phyloP scores from a whole-genome alignment of 2,329 filamentous ascomycete species.

The Cladorrhinum sp. region DNA sequence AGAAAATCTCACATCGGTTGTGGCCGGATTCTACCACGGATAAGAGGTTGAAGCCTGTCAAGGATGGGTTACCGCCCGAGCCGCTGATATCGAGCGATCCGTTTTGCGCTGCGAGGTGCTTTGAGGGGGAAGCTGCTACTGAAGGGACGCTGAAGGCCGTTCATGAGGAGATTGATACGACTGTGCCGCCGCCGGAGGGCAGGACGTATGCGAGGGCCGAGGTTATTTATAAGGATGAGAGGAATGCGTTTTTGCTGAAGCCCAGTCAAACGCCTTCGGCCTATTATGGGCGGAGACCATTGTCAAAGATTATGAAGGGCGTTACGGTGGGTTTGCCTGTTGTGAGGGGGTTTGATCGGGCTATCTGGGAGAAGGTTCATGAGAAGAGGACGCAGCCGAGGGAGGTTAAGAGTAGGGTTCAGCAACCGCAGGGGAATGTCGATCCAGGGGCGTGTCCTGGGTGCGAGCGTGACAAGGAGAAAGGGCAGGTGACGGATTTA shows the following conservation, averaged over 20 bases:
- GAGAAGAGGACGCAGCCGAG: conserved; percentile 39
- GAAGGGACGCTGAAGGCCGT: conserved; percentile 48
- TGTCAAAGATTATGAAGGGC: conserved; percentile 81
- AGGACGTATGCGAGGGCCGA: conserved; percentile 69
- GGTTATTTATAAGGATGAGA: conserved; percentile 79
- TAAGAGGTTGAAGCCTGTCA: conserved; percentile 32
- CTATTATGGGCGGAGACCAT: conserved; percentile 77
- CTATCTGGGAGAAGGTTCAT: conserved; percentile 71
- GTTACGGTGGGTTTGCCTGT: conserved; percentile 79
- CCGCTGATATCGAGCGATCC: conserved; percentile 50
- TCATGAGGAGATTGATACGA: conserved; percentile 40
- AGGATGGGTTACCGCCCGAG: conserved; percentile 33
- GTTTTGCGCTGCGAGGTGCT: conserved; percentile 59
- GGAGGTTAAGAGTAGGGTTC: not conserved
- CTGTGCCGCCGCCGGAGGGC: conserved; percentile 40
- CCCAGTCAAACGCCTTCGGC: conserved; percentile 80
- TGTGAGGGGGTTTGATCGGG: conserved; percentile 82
- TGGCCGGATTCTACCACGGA: conserved; percentile 60
- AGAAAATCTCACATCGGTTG: conserved; percentile 80
- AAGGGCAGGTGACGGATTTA: conserved; percentile 76
- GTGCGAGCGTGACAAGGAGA: conserved; percentile 61
- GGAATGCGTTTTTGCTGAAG: conserved; percentile 79
- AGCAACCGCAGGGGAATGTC: not conserved
- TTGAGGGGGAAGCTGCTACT: conserved; percentile 56
- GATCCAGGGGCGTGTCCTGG: conserved; percentile 45